Percentiles rank a stretch among this genome's conserved stretches.
These are phyloP conservation scores for Suillus bovinus DNA, from an alignment of 768 basidiomycete genomes.

Conservation along the genomic window DNA sequence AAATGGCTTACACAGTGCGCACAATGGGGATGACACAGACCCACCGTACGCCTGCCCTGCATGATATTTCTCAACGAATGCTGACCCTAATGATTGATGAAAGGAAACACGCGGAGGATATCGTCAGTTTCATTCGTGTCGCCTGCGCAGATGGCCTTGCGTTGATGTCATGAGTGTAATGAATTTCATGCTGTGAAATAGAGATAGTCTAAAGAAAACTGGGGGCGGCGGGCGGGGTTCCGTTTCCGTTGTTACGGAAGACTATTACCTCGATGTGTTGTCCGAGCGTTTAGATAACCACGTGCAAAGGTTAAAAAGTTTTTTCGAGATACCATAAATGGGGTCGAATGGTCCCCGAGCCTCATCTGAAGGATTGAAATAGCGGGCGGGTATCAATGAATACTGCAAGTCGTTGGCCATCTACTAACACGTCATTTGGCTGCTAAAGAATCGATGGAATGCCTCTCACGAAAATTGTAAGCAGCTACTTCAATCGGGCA, in stretches of 20 bases:
- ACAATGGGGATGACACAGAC: slow-evolving; percentile 30
- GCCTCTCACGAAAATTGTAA: not conserved
- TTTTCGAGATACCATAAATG: slow-evolving; percentile 15
- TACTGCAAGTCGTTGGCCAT: not conserved
- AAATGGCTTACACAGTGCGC: slow-evolving; percentile 53
- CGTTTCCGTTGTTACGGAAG: slow-evolving; percentile 17
- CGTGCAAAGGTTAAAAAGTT: slow-evolving; percentile 23
- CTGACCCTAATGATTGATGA: slow-evolving; percentile 20
- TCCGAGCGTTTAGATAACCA: slow-evolving; percentile 14
- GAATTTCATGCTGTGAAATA: not conserved
- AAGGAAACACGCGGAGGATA: slow-evolving; percentile 48
- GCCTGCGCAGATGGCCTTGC: slow-evolving; percentile 56
- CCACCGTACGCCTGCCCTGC: slow-evolving; percentile 45
- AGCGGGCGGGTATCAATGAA: slow-evolving; percentile 3
- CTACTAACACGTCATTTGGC: not conserved
- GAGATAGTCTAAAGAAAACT: not conserved
- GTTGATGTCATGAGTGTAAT: slow-evolving; percentile 46
- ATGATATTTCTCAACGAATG: slow-evolving; percentile 9
- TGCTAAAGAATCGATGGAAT: not conserved
- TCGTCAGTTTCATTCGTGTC: slow-evolving; percentile 55
- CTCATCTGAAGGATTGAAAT: slow-evolving; percentile 12
- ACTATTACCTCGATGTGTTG: too few species aligned
- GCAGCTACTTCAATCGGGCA: not conserved
- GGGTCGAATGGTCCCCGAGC: slow-evolving; percentile 26
- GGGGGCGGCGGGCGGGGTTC: slow-evolving; percentile 18